phyloP scores from a whole-genome alignment of 2,329 filamentous ascomycete species.

The Xylaria digitata region DNA sequence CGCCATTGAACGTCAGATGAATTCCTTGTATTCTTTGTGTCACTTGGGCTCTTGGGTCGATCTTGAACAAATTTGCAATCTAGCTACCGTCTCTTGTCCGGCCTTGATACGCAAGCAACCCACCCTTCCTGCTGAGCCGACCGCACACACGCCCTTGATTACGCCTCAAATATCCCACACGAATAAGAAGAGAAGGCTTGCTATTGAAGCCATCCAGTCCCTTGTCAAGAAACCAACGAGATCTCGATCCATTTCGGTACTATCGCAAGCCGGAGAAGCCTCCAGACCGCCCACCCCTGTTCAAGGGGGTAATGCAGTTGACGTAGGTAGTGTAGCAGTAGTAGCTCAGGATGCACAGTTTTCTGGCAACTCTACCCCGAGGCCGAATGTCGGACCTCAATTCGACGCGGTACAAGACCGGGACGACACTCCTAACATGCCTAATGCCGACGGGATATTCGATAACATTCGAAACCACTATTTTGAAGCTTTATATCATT shows the following conservation, averaged over 20 bases:
- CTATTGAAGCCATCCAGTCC: slow-evolving; percentile 72
- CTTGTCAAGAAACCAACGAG: slow-evolving; percentile 65
- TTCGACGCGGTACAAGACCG: slow-evolving; percentile 24
- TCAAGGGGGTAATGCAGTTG: slow-evolving; percentile 15
- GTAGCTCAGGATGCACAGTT: not conserved
- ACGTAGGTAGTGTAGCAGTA: not conserved
- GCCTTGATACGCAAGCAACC: slow-evolving; percentile 50
- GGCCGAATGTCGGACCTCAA: slow-evolving; percentile 30
- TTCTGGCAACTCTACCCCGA: not conserved
- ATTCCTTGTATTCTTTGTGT: slow-evolving; percentile 73
- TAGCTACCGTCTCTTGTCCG: slow-evolving; percentile 61
- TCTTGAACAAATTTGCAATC: slow-evolving; percentile 62
- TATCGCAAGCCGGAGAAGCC: slow-evolving; percentile 26
- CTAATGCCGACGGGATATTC: slow-evolving; percentile 65
- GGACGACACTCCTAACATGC: slow-evolving; percentile 48
- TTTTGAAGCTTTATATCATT: slow-evolving; percentile 70
- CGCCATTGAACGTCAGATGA: slow-evolving; percentile 73
- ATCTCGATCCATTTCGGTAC: slow-evolving; percentile 56
- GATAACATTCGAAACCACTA: slow-evolving; percentile 69
- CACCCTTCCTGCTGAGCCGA: slow-evolving; percentile 42
- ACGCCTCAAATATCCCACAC: slow-evolving; percentile 62
- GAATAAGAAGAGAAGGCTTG: slow-evolving; percentile 66
- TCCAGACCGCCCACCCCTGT: slow-evolving; percentile 34
- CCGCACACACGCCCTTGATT: slow-evolving; percentile 47
- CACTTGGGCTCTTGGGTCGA: slow-evolving; percentile 75